These are phyloP conservation scores for Sarocladium strictum DNA, from an alignment of 2,329 filamentous ascomycete species.

Conservation along the genomic window DNA sequence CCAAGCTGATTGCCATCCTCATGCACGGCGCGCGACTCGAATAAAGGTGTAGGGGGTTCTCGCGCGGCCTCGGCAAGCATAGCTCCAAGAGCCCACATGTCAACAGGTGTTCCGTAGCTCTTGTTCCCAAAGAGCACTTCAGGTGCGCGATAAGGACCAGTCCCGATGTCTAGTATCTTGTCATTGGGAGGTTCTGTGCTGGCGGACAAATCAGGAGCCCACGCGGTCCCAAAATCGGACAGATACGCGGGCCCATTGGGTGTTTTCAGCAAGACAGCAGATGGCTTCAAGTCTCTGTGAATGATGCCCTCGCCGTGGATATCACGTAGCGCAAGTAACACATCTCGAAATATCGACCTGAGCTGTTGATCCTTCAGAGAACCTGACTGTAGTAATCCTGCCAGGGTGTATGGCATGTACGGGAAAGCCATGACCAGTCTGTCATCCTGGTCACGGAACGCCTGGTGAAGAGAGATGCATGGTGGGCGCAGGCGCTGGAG, in stretches of 20 bases:
- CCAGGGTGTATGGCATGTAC: slow-evolving; percentile 70
- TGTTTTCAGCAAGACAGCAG: slow-evolving; percentile 71
- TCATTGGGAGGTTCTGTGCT: slow-evolving; percentile 57
- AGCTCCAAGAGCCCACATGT: slow-evolving; percentile 85
- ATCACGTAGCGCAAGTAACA: slow-evolving; percentile 65
- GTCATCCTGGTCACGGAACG: slow-evolving; percentile 65
- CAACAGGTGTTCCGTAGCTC: slow-evolving; percentile 64
- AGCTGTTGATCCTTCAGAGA: slow-evolving; percentile 17
- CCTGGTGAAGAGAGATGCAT: slow-evolving; percentile 63
- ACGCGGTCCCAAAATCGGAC: slow-evolving; percentile 89
- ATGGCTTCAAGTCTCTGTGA: slow-evolving; percentile 91
- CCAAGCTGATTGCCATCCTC: slow-evolving; percentile 89
- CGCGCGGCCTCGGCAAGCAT: slow-evolving; percentile 72
- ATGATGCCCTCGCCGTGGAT: slow-evolving; percentile 74
- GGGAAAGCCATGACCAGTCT: slow-evolving; percentile 79
- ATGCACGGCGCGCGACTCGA: slow-evolving; percentile 65
- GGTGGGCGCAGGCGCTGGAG: slow-evolving; percentile 52
- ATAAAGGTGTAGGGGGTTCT: slow-evolving; percentile 56
- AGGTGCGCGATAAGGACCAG: slow-evolving; percentile 82
- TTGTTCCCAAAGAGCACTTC: slow-evolving; percentile 84
- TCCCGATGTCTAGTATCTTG: slow-evolving; percentile 92
- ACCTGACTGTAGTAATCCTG: slow-evolving; percentile 50
- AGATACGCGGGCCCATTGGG: slow-evolving; percentile 68
- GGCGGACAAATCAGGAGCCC: slow-evolving; percentile 57
- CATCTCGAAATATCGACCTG: slow-evolving; percentile 49